Evolutionary conservation across 2,329 filamentous ascomycete genomes (phyloP), one percentile per base, ranked within the genome.

Genomic region (Colletotrichum trifolii): DNA sequence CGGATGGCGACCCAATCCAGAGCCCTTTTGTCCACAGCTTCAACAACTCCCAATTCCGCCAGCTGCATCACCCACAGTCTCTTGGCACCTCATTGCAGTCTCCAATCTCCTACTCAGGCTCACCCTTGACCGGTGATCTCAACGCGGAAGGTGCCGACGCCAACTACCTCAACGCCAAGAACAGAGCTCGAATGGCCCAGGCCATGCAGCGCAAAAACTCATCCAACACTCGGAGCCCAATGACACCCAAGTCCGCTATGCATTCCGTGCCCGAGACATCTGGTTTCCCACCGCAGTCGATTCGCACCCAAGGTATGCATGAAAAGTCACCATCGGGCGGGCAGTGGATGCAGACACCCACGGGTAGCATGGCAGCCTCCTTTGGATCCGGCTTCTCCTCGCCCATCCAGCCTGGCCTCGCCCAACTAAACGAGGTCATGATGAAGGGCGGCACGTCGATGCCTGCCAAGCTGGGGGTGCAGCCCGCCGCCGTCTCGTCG

Each of bases 371-470:
- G 33, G 90, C 92, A 36, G 96, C 94, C 8, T 97, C 93, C 74
- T 90, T 93, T 54, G 94, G 95, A 68, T 97, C 95, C 1, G 93
- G 93, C 2, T 93, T 97, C 70, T 91, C 92, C 7, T 97, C 95
- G 0, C 95, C 95, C 3, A 85, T 91, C 73, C 86, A 88, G 71
- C 84, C 85, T 17, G 85, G 87, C 34, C 83, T 92, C 75, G 86
- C 90, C 15, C 92, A 94, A 69, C 96, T 97, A 71, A 92, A 91
- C 15, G 94, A 97, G 73, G 91, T 97, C 56, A 86, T 99, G 75
- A 90, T 94, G 74, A 93, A 92, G 75, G 94, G 93, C 65, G 91
- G 92, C 72, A 91, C 92, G 40, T 97, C 95, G 1, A 90, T 98
- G 81, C 95, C 95, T 2, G 87, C 93, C 39, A 97, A 97, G 81